Evolutionary conservation across 768 basidiomycete species (phyloP).

Genomic region (Chalciporus chontae): DNA sequence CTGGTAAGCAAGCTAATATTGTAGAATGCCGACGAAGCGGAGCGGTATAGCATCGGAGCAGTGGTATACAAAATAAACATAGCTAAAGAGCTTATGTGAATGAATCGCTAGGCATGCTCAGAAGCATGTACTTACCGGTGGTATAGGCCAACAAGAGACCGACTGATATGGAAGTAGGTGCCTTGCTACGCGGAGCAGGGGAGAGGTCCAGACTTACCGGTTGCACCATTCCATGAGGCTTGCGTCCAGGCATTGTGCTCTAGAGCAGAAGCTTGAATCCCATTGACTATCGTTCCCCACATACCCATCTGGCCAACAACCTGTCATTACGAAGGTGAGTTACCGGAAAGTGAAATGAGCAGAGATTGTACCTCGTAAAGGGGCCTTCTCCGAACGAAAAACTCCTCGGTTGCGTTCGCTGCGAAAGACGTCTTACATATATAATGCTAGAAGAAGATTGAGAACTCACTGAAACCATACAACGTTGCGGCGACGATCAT

Average conservation of each 20-base stretch:
- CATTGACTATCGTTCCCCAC: slow-evolving; percentile 79
- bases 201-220: slow-evolving; percentile 49
- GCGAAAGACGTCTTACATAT: slow-evolving; percentile 2
- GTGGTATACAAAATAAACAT: slow-evolving; percentile 85
- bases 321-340: slow-evolving; percentile 23
- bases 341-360: background rate
- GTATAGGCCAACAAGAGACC: slow-evolving; percentile 54
- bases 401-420: slow-evolving; percentile 90
- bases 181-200: slow-evolving; percentile 5
- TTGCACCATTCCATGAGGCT: slow-evolving; percentile 70
- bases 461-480: slow-evolving; percentile 75
- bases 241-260: slow-evolving; percentile 66
- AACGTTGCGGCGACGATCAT: slow-evolving; percentile 85
- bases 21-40: slow-evolving; percentile 82
- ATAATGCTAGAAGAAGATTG: background rate
- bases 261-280: slow-evolving; percentile 69
- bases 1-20: slow-evolving; percentile 84
- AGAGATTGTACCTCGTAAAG: slow-evolving; percentile 61
- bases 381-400: slow-evolving; percentile 74
- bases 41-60: slow-evolving; percentile 80
- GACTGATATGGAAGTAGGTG: slow-evolving; percentile 30
- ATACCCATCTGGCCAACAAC: slow-evolving; percentile 85
- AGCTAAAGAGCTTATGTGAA: slow-evolving; percentile 37
- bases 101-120: background rate
- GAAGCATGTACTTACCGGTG: slow-evolving; percentile 25